Evolutionary conservation across 139 green algal genomes (phyloP).

Genomic region (Ettlia oleoabundans): DNA sequence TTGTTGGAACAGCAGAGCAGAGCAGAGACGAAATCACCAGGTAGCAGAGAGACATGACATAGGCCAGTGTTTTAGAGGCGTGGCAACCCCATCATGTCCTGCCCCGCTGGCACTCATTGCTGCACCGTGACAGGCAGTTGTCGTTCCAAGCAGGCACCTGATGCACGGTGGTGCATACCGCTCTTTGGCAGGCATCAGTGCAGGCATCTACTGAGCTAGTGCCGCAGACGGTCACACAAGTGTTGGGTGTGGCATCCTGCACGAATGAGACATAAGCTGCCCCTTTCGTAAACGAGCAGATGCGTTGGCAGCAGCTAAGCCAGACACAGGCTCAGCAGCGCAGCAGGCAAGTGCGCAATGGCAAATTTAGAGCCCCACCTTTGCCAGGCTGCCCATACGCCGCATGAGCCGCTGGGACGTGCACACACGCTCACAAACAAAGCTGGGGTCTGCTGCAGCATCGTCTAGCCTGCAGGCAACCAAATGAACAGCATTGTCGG

Average conservation of each 20-base stretch:
- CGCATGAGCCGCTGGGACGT: slow-evolving; percentile 84
- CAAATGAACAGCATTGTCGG: not conserved
- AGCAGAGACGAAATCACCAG: no score
- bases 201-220: slow-evolving; percentile 84
- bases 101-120: slow-evolving; percentile 77
- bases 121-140: slow-evolving; percentile 84
- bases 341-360: not conserved
- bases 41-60: no score
- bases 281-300: not conserved
- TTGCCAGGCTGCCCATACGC: slow-evolving; percentile 80
- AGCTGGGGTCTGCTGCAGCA: slow-evolving; percentile 54
- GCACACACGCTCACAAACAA: slow-evolving; percentile 96
- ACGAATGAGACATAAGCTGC: not conserved
- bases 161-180: slow-evolving; percentile 88
- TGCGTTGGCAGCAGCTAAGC: not conserved
- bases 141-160: slow-evolving; percentile 97
- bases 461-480: slow-evolving; percentile 35
- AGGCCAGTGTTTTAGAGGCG: no score
- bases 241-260: slow-evolving; percentile 86
- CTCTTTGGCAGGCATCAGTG: slow-evolving; percentile 87
- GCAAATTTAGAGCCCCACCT: slow-evolving; percentile 55
- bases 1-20: no score
- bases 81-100: slow-evolving; percentile 9
- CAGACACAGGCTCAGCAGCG: not conserved
- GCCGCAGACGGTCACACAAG: slow-evolving; percentile 96